A percentile compares a stretch with the other conserved stretches of the same genome.
These are phyloP conservation scores for Platanus orientalis DNA, from an alignment of 164 flowering plant species.

Conservation along the genomic window DNA sequence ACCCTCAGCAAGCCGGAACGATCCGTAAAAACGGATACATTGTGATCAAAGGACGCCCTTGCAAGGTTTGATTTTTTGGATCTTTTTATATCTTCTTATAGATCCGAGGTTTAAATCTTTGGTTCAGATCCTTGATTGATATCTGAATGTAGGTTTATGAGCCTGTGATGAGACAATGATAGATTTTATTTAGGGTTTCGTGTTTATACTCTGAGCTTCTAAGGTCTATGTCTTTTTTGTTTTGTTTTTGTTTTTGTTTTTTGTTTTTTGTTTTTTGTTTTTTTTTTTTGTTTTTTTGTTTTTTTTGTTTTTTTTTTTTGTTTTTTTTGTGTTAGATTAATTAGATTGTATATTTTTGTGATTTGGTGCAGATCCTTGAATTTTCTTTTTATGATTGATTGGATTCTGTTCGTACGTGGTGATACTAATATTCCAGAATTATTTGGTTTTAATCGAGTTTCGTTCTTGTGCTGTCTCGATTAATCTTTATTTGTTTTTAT, in stretches of 20 bases:
- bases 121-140: background rate
- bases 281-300: too few relatives aligned
- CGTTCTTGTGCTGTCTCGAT: too few relatives aligned
- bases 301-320: background rate
- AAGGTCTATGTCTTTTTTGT: too few relatives aligned
- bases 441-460: background rate
- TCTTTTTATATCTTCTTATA: background rate
- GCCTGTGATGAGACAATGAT: background rate
- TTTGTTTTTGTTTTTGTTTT: background rate
- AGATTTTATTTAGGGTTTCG: background rate
- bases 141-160: background rate
- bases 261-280: background rate
- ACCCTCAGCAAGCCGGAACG: constrained; percentile 51
- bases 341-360: background rate
- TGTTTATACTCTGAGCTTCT: background rate
- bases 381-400: too few relatives aligned
- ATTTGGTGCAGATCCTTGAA: too few relatives aligned
- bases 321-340: too few relatives aligned
- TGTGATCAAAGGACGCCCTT: constrained; percentile 27
- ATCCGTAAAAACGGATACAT: constrained; percentile 38
- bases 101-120: background rate
- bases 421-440: background rate
- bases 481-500: too few relatives aligned
- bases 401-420: background rate
- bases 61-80: constrained; percentile 22